Base-by-base conservation (phyloP, 2,329 filamentous ascomycete genomes). In the Pseudogymnoascus sp. region DNA sequence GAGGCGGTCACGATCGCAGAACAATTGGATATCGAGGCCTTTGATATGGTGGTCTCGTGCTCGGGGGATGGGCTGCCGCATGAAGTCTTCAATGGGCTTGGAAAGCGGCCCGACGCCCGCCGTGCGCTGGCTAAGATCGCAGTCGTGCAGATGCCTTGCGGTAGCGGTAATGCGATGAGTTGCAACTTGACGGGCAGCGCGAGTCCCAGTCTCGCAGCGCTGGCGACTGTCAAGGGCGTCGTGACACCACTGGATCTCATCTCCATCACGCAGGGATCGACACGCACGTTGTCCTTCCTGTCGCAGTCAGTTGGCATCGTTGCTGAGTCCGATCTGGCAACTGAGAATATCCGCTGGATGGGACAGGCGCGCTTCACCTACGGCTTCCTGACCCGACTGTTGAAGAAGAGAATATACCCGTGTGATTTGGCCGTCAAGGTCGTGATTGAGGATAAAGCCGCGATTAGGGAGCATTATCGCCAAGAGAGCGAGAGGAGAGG, bases 71-170 rank as follows among this genome's bases (percentile, higher is more conserved):
- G 94, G 8, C 80, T 96, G 40, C 88, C 91, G 0, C 89, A 96
- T 73, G 94, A 99, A 75, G 89, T 96, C 7, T 96, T 97, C 79
- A 97, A 99, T 72, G 94, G 94, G 0, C 77, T 99, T 33, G 92
- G 84, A 12, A 88, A 85, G 75, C 86, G 91, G 40, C 72, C 81
- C 4, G 90, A 97, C 75, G 92, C 92, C 18, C 79, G 81, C 33
- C 82, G 82, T 63, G 94, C 93, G 0, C 77, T 99, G 65, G 77
- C 80, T 21, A 89, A 87, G 70, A 77, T 97, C 12, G 90, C 94
- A 0, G 86, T 99, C 1, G 88, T 87, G 21, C 91, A 96, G 71
- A 81, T 99, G 37, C 94, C 94, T 1, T 96, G 92, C 72, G 94
- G 94, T 12, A 94, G 90, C 60, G 94, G 94, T 5, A 99, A 99